Percentiles rank a stretch among this genome's conserved stretches.
These are phyloP conservation scores for Inosperma sp. DNA, from an alignment of 768 basidiomycete genomes.

Conservation along the genomic window DNA sequence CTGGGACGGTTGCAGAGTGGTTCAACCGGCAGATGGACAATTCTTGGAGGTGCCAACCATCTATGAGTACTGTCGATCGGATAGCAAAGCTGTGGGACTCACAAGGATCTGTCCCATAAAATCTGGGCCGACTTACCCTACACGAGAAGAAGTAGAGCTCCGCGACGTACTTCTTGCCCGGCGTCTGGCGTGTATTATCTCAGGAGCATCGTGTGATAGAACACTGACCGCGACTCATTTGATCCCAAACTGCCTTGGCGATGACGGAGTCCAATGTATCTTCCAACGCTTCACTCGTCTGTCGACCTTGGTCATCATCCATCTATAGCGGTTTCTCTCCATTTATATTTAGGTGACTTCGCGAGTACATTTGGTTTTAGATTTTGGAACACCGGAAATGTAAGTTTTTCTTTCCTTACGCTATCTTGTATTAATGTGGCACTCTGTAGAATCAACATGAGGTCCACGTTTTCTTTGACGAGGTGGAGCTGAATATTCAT, in stretches of 20 bases:
- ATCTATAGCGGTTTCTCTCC: not conserved
- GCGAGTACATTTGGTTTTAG: not conserved
- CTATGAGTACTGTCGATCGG: slow-evolving; percentile 2
- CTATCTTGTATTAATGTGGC: not conserved
- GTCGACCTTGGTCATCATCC: not conserved
- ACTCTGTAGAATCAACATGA: slow-evolving; percentile 5
- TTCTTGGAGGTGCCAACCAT: not conserved
- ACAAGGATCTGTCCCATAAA: not conserved
- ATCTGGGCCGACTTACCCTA: not conserved
- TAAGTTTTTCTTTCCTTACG: not conserved
- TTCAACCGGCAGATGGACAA: not conserved
- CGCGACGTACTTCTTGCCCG: not conserved
- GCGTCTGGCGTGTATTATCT: not conserved
- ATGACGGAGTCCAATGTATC: not conserved
- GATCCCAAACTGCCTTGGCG: slow-evolving; percentile 1
- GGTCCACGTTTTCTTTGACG: not conserved
- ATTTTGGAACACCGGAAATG: not conserved
- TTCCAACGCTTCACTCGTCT: slow-evolving; percentile 6
- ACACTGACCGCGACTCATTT: not conserved
- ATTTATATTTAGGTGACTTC: not conserved
- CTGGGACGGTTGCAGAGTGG: not conserved
- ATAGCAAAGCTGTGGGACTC: not conserved
- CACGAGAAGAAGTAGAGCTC: not conserved
- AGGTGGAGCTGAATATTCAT: not conserved
- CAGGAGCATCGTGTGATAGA: not conserved